phyloP scores from a whole-genome alignment of 495 filamentous ascomycete genomes.

The Rhizodiscina lignyota region DNA sequence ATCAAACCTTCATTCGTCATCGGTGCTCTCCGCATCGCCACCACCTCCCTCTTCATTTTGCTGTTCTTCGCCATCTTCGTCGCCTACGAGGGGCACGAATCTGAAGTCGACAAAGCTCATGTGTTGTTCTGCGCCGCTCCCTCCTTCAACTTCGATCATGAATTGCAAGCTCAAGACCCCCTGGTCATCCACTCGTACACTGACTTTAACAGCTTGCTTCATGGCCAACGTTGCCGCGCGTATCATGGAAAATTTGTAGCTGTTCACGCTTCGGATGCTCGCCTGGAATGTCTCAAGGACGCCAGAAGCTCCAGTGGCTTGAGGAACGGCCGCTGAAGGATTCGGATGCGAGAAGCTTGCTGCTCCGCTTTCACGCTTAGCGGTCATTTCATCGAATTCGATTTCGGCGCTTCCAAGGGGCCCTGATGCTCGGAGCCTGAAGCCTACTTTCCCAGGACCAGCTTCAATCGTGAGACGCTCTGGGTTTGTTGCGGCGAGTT shows the following conservation, averaged over 20 bases:
- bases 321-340: too few species aligned
- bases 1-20: neutral
- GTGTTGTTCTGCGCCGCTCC: conserved; percentile 6
- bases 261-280: conserved; percentile 32
- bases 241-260: conserved; percentile 72
- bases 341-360: too few species aligned
- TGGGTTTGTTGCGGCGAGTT: conserved; percentile 60
- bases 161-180: conserved; percentile 92
- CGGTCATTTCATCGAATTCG: conserved; percentile 64
- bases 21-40: conserved; percentile 9
- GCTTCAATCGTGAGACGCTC: conserved; percentile 45
- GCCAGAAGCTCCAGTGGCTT: conserved; percentile 32
- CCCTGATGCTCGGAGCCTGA: conserved; percentile 57
- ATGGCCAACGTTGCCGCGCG: conserved; percentile 74
- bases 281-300: conserved; percentile 66
- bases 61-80: conserved; percentile 37
- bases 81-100: conserved; percentile 52
- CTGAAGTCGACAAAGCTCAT: conserved; percentile 65
- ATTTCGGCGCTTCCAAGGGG: conserved; percentile 65
- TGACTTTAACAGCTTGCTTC: conserved; percentile 81
- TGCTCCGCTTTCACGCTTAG: neutral
- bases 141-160: conserved; percentile 68
- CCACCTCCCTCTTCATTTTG: conserved; percentile 18
- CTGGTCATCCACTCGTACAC: conserved; percentile 68
- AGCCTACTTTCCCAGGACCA: conserved; percentile 46